Evolutionary conservation across 2,329 filamentous ascomycete species (phyloP).

Genomic region (Xylaria sp.): DNA sequence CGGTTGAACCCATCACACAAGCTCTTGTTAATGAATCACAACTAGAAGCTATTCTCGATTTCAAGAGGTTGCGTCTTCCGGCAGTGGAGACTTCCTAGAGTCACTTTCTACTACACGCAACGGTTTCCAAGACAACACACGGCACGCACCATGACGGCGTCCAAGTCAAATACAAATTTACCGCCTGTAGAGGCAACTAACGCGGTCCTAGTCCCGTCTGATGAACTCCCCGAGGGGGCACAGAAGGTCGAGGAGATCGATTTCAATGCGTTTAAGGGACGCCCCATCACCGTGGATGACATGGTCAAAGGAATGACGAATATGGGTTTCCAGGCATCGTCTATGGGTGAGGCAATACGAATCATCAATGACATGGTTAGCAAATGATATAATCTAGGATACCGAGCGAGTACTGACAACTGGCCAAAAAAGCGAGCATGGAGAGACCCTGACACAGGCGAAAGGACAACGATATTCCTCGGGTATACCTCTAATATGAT

Average conservation of each 20-base stretch:
- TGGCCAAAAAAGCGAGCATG: conserved; percentile 64
- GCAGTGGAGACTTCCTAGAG: too few species aligned
- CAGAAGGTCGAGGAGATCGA: conserved; percentile 87
- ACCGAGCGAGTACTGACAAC: conserved; percentile 27
- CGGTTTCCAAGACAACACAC: not conserved
- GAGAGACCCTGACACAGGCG: conserved; percentile 76
- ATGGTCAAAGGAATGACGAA: conserved; percentile 78
- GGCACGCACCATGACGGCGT: conserved; percentile 28
- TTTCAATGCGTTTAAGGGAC: conserved; percentile 78
- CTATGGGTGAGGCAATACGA: conserved; percentile 75
- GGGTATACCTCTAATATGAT: conserved; percentile 98
- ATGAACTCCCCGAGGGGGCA: conserved; percentile 77
- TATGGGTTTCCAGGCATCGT: conserved; percentile 83
- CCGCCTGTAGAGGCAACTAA: conserved; percentile 69
- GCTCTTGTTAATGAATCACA: not conserved
- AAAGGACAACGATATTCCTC: conserved; percentile 89
- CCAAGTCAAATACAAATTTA: conserved; percentile 36
- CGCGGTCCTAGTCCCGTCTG: conserved; percentile 84
- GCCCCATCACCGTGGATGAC: conserved; percentile 81
- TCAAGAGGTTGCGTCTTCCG: not conserved
- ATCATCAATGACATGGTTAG: conserved; percentile 96
- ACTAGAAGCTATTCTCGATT: not conserved
- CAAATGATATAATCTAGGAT: conserved; percentile 22
- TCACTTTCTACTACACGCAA: not conserved
- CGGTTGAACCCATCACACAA: not conserved